Base-by-base conservation (phyloP, 345 rosid species). In the Viola odorata region DNA sequence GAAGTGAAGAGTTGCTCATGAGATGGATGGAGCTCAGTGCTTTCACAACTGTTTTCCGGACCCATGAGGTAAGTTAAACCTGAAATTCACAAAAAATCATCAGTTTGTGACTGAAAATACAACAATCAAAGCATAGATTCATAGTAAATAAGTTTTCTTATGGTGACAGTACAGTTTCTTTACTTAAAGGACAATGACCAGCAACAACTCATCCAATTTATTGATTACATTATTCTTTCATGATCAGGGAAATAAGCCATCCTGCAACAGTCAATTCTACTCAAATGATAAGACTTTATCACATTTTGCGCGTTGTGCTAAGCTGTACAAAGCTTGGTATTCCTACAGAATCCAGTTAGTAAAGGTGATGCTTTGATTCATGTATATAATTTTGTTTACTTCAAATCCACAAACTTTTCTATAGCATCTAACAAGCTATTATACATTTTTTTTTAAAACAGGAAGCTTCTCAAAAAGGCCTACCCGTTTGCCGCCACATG, bases 21-120 rank as follows among this genome's bases (percentile, higher is more conserved):
- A 75, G 89, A 60, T 86, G 92, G 92, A 83, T 86, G 89, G 92
- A 86, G 82, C 70, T 86, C 42, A 86, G 72, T 68, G 84, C 88
- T 56, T 81, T 83, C 77, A 83, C 86, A 36, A 61, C 75, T 9
- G 78, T 86, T 57, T 83, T 86, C 78, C 80, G 89, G 41, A 86
- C 92, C 44, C 92, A 83, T 62, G 92, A 86, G 78, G 92, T 76
- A 73, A 78, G 80, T 61, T 16, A 23, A 23, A 23, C 51, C 65
- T 52, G 62, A 53, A n/a, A 16, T 50, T n/a, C 47, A 58, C 42
- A 37, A 54, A 47, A 55, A 45, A 51, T 57, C 50, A 45, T 67
- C 64, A 53, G 50, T 47, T 38, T 42, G 36, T 23, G 2, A 23
- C 32, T 1, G 32, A 23, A 23, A 23, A 23, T 23, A 23, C 32